Percentiles rank a stretch among this genome's conserved stretches.
These are phyloP conservation scores for Neonothopanus nambi DNA, from an alignment of 1,284 basidiomycete genomes.

Conservation along the genomic window DNA sequence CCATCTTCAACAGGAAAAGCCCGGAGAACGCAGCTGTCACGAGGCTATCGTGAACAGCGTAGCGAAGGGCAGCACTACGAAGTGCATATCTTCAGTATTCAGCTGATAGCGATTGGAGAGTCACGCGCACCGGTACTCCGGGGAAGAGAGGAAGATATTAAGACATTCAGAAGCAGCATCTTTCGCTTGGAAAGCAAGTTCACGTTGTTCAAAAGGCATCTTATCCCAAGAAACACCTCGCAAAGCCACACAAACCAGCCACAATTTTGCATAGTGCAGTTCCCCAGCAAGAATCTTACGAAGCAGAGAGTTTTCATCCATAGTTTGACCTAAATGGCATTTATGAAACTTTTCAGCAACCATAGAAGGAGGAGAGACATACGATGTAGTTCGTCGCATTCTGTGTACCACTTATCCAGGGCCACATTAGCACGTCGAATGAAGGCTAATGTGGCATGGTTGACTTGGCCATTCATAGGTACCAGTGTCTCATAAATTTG, in stretches of 20 bases:
- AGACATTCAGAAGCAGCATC: slow-evolving; percentile 87
- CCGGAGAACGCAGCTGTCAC: slow-evolving; percentile 92
- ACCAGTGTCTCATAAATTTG: slow-evolving; percentile 89
- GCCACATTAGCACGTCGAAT: slow-evolving; percentile 84
- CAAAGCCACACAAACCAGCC: slow-evolving; percentile 90
- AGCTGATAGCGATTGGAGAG: background rate
- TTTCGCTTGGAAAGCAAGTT: slow-evolving; percentile 92
- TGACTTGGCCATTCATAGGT: slow-evolving; percentile 84
- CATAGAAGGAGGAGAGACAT: slow-evolving; percentile 24
- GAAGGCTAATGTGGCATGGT: slow-evolving; percentile 80
- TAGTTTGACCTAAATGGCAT: slow-evolving; percentile 58
- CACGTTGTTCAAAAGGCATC: slow-evolving; percentile 91
- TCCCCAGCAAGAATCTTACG: slow-evolving; percentile 87
- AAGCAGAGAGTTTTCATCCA: slow-evolving; percentile 82
- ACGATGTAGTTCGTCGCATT: slow-evolving; percentile 84
- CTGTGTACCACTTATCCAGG: slow-evolving; percentile 86
- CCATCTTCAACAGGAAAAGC: slow-evolving; percentile 91
- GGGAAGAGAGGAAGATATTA: slow-evolving; percentile 75
- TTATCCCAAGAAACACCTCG: slow-evolving; percentile 92
- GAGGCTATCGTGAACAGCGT: slow-evolving; percentile 91
- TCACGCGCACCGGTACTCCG: slow-evolving; percentile 65
- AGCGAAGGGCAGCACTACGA: slow-evolving; percentile 74
- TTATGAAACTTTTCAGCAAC: slow-evolving; percentile 6
- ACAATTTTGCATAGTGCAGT: slow-evolving; percentile 88
- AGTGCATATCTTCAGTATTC: slow-evolving; percentile 1